Base-by-base conservation (phyloP, 2,329 filamentous ascomycete species). In the Penicillium brasilianum region DNA sequence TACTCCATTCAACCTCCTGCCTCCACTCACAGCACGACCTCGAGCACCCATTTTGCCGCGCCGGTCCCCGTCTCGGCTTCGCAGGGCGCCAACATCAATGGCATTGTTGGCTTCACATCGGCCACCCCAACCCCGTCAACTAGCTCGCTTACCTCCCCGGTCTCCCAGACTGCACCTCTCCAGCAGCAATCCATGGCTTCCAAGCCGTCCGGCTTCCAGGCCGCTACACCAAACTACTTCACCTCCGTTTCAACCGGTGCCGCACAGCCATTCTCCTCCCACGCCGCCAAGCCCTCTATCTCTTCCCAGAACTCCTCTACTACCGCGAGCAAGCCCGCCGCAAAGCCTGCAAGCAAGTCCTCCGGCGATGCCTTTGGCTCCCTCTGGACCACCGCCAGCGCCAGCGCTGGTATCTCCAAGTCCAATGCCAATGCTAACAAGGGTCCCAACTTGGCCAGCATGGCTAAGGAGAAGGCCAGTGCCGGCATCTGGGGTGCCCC, bases 381-480 rank as follows among this genome's bases (percentile, higher is more conserved):
- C 20, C 83, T 99, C 36, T 96, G 96, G 87, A 89, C 79, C 34
- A 78, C 80, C 9, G 84, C 89, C 61, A 88, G 87, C 66, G 89
- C 88, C 30, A 92, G 88, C 65, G 85, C 85, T 11, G 88, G 89
- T 50, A 85, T 93, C 66, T 93, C 93, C 82, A 96, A 95, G 80
- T 79, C 84, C 1, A 83, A 79, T 62, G 85, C 88, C 2, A 82
- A 84, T 13, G 82, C 81, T 10, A 81, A 84, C 57, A 84, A 88
- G 60, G 90, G 90, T 0, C 89, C 92, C 55, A 93, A 93, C 58
- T 85, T 99, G 80, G 93, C 93, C 32, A 93, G 96, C 76, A 87
- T 99, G 77, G 94, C 93, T n/a, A 97, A 97, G 83, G 93, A 97
- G 79, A 97, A 98, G 84, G 95, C 93, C 60, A 93, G 89, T 70